phyloP scores from a whole-genome alignment of 225 moss, liverwort and hornwort genomes.

The Ulota crispa region DNA sequence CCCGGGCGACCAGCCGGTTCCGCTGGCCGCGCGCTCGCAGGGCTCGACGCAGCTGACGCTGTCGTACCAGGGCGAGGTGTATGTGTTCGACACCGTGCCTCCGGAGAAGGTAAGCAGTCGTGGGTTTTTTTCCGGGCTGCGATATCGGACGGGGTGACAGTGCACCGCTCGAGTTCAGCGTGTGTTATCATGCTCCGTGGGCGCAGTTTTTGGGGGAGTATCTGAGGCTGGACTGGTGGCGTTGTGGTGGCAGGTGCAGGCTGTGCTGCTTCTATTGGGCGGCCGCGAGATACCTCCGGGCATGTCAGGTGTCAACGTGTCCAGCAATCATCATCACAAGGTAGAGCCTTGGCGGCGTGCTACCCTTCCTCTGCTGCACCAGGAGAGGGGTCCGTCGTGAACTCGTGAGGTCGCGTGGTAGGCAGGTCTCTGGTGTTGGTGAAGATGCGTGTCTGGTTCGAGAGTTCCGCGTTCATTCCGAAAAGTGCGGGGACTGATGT shows the following conservation, averaged over 20 bases:
- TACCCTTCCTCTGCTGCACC: neutral
- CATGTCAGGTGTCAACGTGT: constrained; percentile 77
- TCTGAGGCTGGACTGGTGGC: neutral
- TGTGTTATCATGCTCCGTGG: neutral
- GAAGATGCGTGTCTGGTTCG: neutral
- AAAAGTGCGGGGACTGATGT: neutral
- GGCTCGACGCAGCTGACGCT: constrained; percentile 89
- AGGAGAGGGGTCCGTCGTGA: neutral
- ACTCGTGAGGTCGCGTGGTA: neutral
- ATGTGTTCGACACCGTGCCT: constrained; percentile 94
- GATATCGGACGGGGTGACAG: neutral
- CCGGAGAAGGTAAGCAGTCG: constrained; percentile 70
- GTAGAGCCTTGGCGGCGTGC: constrained; percentile 13
- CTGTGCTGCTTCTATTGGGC: constrained; percentile 83
- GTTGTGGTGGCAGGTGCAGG: constrained; percentile 62
- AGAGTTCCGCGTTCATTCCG: neutral
- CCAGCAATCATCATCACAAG: constrained; percentile 84
- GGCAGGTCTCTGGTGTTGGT: neutral
- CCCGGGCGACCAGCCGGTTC: constrained; percentile 60
- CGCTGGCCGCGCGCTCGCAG: constrained; percentile 71
- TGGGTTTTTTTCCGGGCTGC: neutral
- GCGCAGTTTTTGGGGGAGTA: neutral
- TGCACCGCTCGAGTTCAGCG: neutral
- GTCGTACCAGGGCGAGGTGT: constrained; percentile 95
- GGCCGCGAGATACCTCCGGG: constrained; percentile 91